These are phyloP conservation scores for Colletotrichum sidae DNA, from an alignment of 2,329 filamentous ascomycete species.

Conservation along the genomic window DNA sequence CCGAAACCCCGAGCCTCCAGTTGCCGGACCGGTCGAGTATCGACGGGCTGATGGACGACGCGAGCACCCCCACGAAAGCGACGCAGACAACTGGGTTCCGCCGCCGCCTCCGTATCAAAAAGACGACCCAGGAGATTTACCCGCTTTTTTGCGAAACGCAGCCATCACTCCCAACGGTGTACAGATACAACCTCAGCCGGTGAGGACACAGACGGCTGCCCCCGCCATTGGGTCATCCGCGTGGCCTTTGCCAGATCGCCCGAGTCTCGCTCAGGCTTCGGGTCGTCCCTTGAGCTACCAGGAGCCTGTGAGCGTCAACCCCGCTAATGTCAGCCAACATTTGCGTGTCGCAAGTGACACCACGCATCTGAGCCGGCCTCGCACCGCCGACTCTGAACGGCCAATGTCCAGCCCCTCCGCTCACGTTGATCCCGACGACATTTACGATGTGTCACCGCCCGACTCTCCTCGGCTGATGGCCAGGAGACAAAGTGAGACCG, in stretches of 20 bases:
- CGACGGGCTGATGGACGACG: slow-evolving; percentile 76
- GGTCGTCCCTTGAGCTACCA: slow-evolving; percentile 32
- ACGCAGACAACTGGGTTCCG: slow-evolving; percentile 89
- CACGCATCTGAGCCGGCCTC: slow-evolving; percentile 28
- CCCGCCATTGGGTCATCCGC: slow-evolving; percentile 31
- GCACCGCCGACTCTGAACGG: slow-evolving; percentile 28
- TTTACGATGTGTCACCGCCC: slow-evolving; percentile 62
- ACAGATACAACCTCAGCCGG: slow-evolving; percentile 40
- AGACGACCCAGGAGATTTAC: slow-evolving; percentile 69
- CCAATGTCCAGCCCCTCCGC: slow-evolving; percentile 26
- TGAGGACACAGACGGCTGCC: slow-evolving; percentile 39
- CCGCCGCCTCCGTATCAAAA: slow-evolving; percentile 84
- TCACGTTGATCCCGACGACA: slow-evolving; percentile 48
- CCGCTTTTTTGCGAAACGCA: slow-evolving; percentile 66
- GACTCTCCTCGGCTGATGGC: slow-evolving; percentile 50
- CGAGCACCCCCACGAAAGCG: slow-evolving; percentile 85
- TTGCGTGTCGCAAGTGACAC: slow-evolving; percentile 35
- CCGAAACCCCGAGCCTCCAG: slow-evolving; percentile 69
- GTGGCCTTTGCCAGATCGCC: slow-evolving; percentile 30
- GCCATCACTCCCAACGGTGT: slow-evolving; percentile 51
- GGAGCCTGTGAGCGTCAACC: slow-evolving; percentile 21
- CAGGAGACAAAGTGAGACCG: slow-evolving; percentile 16
- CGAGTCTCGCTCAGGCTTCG: slow-evolving; percentile 28
- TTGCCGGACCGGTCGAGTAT: slow-evolving; percentile 69
- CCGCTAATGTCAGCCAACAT: slow-evolving; percentile 14